These are phyloP conservation scores for Glycine tomentella DNA, from an alignment of 306 rosid genomes.

Conservation along the genomic window DNA sequence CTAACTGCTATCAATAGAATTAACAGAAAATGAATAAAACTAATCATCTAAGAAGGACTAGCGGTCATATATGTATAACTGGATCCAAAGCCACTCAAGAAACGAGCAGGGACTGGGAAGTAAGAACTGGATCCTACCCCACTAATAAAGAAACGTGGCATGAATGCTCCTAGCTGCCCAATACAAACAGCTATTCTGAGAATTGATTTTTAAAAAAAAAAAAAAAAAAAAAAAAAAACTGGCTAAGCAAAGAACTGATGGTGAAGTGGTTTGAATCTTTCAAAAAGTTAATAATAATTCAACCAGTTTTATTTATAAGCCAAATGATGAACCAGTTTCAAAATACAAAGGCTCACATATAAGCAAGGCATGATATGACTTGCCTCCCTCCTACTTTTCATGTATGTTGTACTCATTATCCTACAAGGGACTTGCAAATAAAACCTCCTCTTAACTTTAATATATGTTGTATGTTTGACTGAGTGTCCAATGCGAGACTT, in stretches of 20 bases:
- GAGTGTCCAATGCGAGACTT: background rate
- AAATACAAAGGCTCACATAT: background rate
- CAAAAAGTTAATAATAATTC: slow-evolving; percentile 5
- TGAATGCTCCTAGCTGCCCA: background rate
- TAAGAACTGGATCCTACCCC: slow-evolving; percentile 24
- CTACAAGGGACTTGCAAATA: background rate
- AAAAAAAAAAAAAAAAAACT: background rate
- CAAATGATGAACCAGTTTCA: background rate
- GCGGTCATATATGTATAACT: too few species aligned
- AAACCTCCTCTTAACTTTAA: background rate
- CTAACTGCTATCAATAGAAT: too few species aligned
- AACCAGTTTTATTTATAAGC: background rate
- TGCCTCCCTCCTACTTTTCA: background rate
- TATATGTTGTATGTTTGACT: background rate
- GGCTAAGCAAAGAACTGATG: background rate
- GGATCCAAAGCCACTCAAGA: too few species aligned
- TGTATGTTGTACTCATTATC: background rate
- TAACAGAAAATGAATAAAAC: too few species aligned
- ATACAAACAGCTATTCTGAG: too few species aligned
- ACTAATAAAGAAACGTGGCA: slow-evolving; percentile 4
- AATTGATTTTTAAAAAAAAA: too few species aligned
- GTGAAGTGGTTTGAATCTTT: background rate
- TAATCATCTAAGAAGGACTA: too few species aligned
- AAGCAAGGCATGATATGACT: slow-evolving; percentile 9
- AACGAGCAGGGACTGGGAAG: background rate